Conservation (phyloP, 2,329 filamentous ascomycete species). For the Cladosporium sp. region DNA sequence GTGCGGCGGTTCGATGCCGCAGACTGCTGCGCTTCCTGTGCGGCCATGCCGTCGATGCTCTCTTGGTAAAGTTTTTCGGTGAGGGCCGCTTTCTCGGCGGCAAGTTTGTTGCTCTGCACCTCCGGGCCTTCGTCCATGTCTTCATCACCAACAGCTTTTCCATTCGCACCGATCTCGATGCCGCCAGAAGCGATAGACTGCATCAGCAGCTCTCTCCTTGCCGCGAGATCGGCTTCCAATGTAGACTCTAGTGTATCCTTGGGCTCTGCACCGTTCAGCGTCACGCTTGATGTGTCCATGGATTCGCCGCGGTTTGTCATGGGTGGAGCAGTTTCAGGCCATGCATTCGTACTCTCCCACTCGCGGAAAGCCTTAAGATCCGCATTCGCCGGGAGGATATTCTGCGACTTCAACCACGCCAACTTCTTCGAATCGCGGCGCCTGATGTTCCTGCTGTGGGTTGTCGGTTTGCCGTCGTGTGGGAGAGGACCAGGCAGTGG, state of each 20-base stretch:
- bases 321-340: conserved; percentile 17
- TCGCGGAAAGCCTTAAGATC: conserved; percentile 45
- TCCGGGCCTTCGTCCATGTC: conserved; percentile 22
- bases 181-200: conserved; percentile 50
- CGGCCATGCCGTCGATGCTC: background rate
- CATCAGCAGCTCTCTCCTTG: conserved; percentile 42
- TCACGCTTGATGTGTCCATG: conserved; percentile 4
- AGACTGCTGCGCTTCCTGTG: background rate
- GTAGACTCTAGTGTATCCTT: conserved; percentile 13
- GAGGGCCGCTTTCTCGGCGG: background rate
- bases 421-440: conserved; percentile 48
- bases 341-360: conserved; percentile 23
- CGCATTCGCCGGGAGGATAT: conserved; percentile 46
- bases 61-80: background rate
- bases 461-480: conserved; percentile 44
- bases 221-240: background rate
- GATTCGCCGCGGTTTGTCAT: background rate
- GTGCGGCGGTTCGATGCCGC: conserved; percentile 20
- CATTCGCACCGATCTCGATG: conserved; percentile 39
- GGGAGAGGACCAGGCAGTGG: background rate
- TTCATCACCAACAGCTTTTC: conserved; percentile 3
- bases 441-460: conserved; percentile 54
- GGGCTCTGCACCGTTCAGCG: conserved; percentile 5
- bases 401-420: conserved; percentile 47
- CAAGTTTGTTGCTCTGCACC: conserved; percentile 15